phyloP scores from a whole-genome alignment of 495 filamentous ascomycete genomes.

The Tuber borchii region DNA sequence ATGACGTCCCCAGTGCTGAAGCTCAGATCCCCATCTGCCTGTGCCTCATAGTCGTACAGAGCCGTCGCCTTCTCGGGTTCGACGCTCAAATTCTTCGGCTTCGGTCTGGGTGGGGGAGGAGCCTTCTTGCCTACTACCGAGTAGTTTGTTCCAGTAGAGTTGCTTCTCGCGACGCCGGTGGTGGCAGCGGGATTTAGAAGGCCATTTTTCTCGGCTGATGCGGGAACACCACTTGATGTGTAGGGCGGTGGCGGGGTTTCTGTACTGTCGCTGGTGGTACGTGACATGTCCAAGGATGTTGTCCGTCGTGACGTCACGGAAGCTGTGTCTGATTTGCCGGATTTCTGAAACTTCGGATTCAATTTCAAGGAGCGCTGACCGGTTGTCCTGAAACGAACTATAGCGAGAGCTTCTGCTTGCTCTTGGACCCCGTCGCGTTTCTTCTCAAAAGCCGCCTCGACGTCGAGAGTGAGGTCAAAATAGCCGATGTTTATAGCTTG shows the following conservation, averaged over 20 bases:
- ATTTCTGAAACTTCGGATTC: conserved; percentile 31
- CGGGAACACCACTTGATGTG: conserved; percentile 43
- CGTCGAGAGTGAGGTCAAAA: conserved; percentile 82
- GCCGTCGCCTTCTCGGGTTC: conserved; percentile 73
- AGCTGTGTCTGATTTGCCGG: conserved; percentile 32
- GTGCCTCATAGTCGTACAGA: conserved; percentile 91
- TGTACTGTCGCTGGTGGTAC: conserved; percentile 44
- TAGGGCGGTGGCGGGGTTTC: conserved; percentile 69
- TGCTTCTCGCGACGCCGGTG: conserved; percentile 50
- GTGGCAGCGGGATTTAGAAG: conserved; percentile 23
- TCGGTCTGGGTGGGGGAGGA: conserved; percentile 86
- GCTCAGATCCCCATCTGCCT: conserved; percentile 88
- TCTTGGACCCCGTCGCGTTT: conserved; percentile 85
- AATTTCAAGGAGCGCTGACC: conserved; percentile 31
- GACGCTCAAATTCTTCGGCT: conserved; percentile 68
- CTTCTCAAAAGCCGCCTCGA: conserved; percentile 80
- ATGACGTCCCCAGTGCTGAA: conserved; percentile 88
- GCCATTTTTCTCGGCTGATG: conserved; percentile 14
- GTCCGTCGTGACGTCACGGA: conserved; percentile 34
- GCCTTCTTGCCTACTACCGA: conserved; percentile 66
- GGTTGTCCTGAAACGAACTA: conserved; percentile 79
- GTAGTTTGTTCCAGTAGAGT: conserved; percentile 50
- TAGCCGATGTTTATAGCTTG: conserved; percentile 94
- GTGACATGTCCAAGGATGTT: conserved; percentile 34
- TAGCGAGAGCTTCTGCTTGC: conserved; percentile 68